phyloP scores from a whole-genome alignment of 148 eudicot genomes.

The Rhododendron henanense region DNA sequence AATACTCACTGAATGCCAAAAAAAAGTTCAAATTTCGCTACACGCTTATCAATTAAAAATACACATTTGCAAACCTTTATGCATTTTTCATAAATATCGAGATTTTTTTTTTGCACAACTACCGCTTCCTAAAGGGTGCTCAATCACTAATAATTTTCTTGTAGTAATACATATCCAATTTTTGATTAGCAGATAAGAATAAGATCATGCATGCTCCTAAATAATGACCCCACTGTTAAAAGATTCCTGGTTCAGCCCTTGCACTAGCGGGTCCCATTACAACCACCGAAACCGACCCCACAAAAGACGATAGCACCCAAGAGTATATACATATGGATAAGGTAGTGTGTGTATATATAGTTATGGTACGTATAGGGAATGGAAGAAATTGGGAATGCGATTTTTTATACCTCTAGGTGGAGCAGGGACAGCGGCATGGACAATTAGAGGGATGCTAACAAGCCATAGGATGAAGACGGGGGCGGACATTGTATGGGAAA shows the following conservation, averaged over 20 bases:
- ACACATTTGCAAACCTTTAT: too few relatives aligned
- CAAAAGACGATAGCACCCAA: not conserved
- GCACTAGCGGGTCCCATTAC: not conserved
- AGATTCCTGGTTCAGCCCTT: not conserved
- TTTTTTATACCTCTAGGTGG: conserved; percentile 15
- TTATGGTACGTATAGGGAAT: not conserved
- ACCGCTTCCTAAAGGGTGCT: not conserved
- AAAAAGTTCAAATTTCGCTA: too few relatives aligned
- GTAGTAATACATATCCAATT: too few relatives aligned
- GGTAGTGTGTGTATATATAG: not conserved
- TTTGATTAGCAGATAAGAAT: not conserved
- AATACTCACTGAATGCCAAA: not conserved
- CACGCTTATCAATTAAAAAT: not conserved
- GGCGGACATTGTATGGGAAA: conserved; percentile 14
- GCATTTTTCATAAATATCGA: not conserved
- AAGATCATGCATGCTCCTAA: not conserved
- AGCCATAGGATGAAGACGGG: conserved; percentile 23
- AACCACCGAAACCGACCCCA: not conserved
- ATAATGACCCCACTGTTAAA: too few relatives aligned
- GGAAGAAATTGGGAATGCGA: not conserved
- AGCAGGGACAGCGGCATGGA: conserved; percentile 5
- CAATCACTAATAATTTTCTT: not conserved
- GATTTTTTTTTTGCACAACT: not conserved
- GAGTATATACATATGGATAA: not conserved
- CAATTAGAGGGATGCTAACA: conserved; percentile 14